phyloP scores from a whole-genome alignment of 2,329 filamentous ascomycete species.

The Clonostachys byssicola region DNA sequence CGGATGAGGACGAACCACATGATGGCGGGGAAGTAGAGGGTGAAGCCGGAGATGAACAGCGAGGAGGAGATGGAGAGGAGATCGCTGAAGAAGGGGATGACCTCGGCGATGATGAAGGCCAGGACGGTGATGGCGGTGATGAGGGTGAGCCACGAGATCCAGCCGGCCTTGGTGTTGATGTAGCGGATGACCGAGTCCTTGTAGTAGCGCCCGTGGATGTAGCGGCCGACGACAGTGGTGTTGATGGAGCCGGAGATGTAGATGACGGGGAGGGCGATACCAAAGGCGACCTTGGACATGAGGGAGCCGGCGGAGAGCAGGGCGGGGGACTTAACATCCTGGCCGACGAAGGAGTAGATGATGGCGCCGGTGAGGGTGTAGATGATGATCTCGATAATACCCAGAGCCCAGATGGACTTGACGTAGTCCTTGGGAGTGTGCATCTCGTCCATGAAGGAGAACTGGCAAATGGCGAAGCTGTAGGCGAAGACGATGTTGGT shows the following conservation, averaged over 20 bases:
- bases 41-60: slow-evolving; percentile 42
- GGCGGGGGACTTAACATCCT: slow-evolving; percentile 60
- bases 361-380: slow-evolving; percentile 65
- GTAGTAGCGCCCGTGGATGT: slow-evolving; percentile 40
- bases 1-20: slow-evolving; percentile 35
- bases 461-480: slow-evolving; percentile 48
- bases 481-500: slow-evolving; percentile 71
- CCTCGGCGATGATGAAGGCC: slow-evolving; percentile 67
- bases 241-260: slow-evolving; percentile 72
- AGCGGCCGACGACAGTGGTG: slow-evolving; percentile 39
- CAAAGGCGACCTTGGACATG: slow-evolving; percentile 65
- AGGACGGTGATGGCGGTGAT: slow-evolving; percentile 54
- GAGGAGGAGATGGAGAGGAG: slow-evolving; percentile 53
- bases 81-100: slow-evolving; percentile 69
- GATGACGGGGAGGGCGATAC: slow-evolving; percentile 67
- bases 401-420: slow-evolving; percentile 58
- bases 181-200: slow-evolving; percentile 35
- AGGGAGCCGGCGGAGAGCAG: slow-evolving; percentile 57
- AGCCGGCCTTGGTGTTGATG: slow-evolving; percentile 43
- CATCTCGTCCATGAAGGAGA: slow-evolving; percentile 48
- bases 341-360: slow-evolving; percentile 66
- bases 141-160: slow-evolving; percentile 54
- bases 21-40: slow-evolving; percentile 36
- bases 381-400: slow-evolving; percentile 56
- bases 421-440: slow-evolving; percentile 39